Base-by-base conservation (phyloP, 2,329 filamentous ascomycete genomes). In the Fusarium sp. region DNA sequence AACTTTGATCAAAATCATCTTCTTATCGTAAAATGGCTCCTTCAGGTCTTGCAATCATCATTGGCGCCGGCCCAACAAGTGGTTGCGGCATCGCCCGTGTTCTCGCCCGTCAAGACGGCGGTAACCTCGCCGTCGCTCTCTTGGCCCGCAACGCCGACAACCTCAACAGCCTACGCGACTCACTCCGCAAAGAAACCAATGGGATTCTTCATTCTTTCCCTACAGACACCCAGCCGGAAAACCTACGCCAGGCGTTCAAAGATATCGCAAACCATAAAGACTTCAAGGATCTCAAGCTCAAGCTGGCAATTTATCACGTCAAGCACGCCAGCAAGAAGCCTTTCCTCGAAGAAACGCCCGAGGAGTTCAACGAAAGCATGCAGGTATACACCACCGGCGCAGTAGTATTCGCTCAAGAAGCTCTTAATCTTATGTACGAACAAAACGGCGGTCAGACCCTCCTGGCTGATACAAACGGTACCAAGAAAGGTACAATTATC, bases 401-500 rank as follows among this genome's bases (percentile, higher is more conserved):
- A 4, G 87, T 90, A 72, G 82, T 85, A 0, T 90, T 90, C 72
- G 81, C 85, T 1, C 88, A 90, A 74, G 85, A 88, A 72, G 82
- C 84, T 3, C 64, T 89, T 49, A 86, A 85, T 75, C 74, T 86
- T 12, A 83, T 89, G 59, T 88, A 89, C 69, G 83, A 81, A 2
- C 85, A 89, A 64, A 86, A 89, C 60, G 87, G 86, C 7, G 83
- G 85, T 11, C 80, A 82, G 58, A 81, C 81, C 3, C 65, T 77
- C 0, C 81, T 90, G 5, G 75, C 81, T 11, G 84, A 87, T 16
- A 81, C 81, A 3, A 83, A 83, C 2, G 84, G 82, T 1, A 78
- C 77, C 57, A 90, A 89, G 81, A 89, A 90, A 70, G 88, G 88
- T 3, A 89, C 87, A 0, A 76, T 89, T 33, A 88, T 90, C 60